Evolutionary conservation across 2,329 filamentous ascomycete species (phyloP), one percentile per base, ranked within the genome.

Genomic region (Stachybotrys chartarum): DNA sequence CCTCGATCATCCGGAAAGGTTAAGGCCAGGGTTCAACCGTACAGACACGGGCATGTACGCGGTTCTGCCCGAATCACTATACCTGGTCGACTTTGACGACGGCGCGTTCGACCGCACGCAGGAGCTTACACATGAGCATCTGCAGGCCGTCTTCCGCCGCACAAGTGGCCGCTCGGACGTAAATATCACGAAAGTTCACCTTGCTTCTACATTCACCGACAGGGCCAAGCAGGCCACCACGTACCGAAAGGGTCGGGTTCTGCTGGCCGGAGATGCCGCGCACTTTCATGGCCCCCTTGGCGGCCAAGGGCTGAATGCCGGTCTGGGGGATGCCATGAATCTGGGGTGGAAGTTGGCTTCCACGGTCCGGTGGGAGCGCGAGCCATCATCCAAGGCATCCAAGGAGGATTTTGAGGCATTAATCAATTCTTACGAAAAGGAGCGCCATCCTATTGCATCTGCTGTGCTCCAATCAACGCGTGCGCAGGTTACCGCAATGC

Each of bases 241-340:
- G 3, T 77, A 74, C 57, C 67, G 69, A 18, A 65, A 66, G 11
- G 73, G 74, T n/a, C 70, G 75, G 10, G 66, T 75, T 6, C 74
- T 80, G 51, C 67, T 81, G 8, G 76, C 74, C 6, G 78, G 78
- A 12, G 78, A 81, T 54, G 76, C 77, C 10, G 76, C 75, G 14
- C 78, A 81, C 56, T 77, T 75, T 4, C 77, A 79, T 58, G 74
- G 69, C 39, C 73, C 75, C 3, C 71, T 75, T 4, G 78, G 76
- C 3, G 78, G 73, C 1, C 77, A 80, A 61, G 78, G 78, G 2
- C 73, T 80, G 70, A 80, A 80, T 56, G 76, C 76, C 0, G 77
- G 78, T 0, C 70, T 80, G 18, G 74, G 74, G 51, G 78, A 80
- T 59, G 72, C 76, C 1, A 71, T 77, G 42, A 80, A 80, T 45